phyloP scores from a whole-genome alignment of 2,329 filamentous ascomycete genomes.

The Ceratocystis lukuohia region DNA sequence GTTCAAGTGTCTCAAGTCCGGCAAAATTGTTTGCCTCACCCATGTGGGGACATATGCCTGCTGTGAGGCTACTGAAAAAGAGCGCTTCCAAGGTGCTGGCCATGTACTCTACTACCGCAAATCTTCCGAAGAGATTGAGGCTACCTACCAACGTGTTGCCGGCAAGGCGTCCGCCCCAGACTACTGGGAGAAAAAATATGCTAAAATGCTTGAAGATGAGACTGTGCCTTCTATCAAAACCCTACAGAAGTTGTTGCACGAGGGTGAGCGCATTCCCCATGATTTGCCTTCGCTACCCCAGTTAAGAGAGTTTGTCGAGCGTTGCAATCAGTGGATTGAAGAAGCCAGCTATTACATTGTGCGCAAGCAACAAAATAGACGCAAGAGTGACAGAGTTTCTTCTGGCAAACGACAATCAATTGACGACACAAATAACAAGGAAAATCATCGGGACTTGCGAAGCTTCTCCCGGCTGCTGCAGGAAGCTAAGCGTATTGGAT shows the following conservation, averaged over 20 bases:
- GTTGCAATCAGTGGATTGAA: slow-evolving; percentile 95
- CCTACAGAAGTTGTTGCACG: slow-evolving; percentile 68
- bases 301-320: slow-evolving; percentile 80
- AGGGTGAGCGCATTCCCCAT: slow-evolving; percentile 93
- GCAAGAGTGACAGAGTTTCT: slow-evolving; percentile 84
- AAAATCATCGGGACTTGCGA: slow-evolving; percentile 75
- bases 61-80: slow-evolving; percentile 53
- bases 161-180: slow-evolving; percentile 82
- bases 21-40: slow-evolving; percentile 67
- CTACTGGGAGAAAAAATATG: slow-evolving; percentile 79
- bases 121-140: slow-evolving; percentile 53
- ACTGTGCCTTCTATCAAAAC: slow-evolving; percentile 74
- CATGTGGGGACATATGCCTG: slow-evolving; percentile 74
- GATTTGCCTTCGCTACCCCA: slow-evolving; percentile 69
- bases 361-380: slow-evolving; percentile 91
- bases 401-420: slow-evolving; percentile 59
- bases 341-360: slow-evolving; percentile 94
- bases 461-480: slow-evolving; percentile 76
- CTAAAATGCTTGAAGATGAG: slow-evolving; percentile 70
- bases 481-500: slow-evolving; percentile 75
- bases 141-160: slow-evolving; percentile 58
- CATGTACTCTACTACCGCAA: slow-evolving; percentile 70
- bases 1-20: slow-evolving; percentile 69
- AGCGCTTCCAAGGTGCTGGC: slow-evolving; percentile 54
- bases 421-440: slow-evolving; percentile 67